Conservation (phyloP, 2,329 filamentous ascomycete species). For the Plenodomus biglobosus region DNA sequence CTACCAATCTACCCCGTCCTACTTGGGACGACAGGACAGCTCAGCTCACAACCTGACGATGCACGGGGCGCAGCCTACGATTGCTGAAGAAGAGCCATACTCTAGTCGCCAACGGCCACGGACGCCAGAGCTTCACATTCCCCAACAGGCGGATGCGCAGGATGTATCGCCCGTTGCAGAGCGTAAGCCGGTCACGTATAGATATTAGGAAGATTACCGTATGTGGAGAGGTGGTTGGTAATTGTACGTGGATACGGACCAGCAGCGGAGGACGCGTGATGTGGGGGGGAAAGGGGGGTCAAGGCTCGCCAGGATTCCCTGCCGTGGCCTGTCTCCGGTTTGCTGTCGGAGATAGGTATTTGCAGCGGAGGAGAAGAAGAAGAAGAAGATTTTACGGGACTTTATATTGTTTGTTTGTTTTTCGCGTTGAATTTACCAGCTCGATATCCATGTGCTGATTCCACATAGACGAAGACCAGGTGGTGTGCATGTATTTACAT, state of each 20-base stretch:
- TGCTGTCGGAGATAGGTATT: no score
- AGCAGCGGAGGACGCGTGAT: conserved; percentile 11
- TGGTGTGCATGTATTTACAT: no score
- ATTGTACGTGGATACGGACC: conserved; percentile 9
- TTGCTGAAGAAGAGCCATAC: conserved; percentile 33
- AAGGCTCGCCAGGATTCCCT: no score
- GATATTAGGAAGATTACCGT: conserved; percentile 29
- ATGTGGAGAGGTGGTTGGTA: not conserved
- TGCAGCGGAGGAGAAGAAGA: no score
- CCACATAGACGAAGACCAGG: conserved; percentile 5
- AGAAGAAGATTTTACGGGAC: no score
- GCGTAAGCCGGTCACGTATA: conserved; percentile 42
- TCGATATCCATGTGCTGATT: conserved; percentile 6
- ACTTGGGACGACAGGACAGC: conserved; percentile 49
- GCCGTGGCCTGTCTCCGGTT: no score
- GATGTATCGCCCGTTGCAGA: conserved; percentile 43
- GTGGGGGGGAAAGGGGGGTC: conserved; percentile 12
- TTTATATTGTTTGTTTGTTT: not conserved
- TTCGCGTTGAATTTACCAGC: conserved; percentile 3
- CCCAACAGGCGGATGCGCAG: conserved; percentile 10
- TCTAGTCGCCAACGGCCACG: conserved; percentile 17
- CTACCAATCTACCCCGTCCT: conserved; percentile 46
- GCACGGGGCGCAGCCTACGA: conserved; percentile 44
- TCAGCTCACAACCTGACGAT: conserved; percentile 50
- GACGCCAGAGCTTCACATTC: conserved; percentile 27